Percentiles rank a stretch among this genome's conserved stretches.
Conservation (phyloP, 805 yeast species). For the Nakazawaea holstii region DNA sequence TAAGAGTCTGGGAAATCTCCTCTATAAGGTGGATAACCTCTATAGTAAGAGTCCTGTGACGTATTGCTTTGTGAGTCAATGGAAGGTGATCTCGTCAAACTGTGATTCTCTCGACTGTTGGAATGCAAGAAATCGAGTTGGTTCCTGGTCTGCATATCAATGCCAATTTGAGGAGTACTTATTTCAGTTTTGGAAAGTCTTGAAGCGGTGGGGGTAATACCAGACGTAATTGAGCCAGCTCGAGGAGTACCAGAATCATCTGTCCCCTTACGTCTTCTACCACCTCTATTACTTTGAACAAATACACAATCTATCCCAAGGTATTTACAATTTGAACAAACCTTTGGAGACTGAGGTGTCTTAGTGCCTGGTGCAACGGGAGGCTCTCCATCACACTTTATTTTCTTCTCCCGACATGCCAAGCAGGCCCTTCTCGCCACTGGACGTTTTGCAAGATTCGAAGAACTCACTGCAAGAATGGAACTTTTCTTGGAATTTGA, state of each 20-base stretch:
- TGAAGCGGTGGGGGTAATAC: background rate
- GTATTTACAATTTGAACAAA: slow-evolving; percentile 45
- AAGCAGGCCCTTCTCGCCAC: slow-evolving; percentile 62
- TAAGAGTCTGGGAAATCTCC: background rate
- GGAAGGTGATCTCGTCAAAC: slow-evolving; percentile 5
- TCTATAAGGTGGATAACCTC: background rate
- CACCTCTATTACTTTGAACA: slow-evolving; percentile 54
- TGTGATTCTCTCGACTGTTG: background rate
- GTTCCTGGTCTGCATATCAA: slow-evolving; percentile 2
- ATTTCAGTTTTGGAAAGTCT: too few relatives aligned
- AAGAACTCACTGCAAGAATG: background rate
- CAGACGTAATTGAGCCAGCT: background rate
- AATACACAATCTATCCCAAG: slow-evolving; percentile 46
- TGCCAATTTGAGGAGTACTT: background rate
- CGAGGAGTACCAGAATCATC: background rate
- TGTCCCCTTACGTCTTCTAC: slow-evolving; percentile 36
- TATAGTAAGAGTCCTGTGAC: background rate
- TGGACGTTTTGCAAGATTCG: slow-evolving; percentile 26
- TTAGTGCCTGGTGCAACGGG: slow-evolving; percentile 14
- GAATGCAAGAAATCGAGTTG: slow-evolving; percentile 4
- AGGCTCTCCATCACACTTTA: slow-evolving; percentile 61
- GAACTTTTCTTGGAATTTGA: background rate
- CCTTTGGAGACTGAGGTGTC: slow-evolving; percentile 14
- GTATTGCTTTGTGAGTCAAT: background rate
- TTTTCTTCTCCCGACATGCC: slow-evolving; percentile 58